Evolutionary conservation across 345 rosid genomes (phyloP).

Genomic region (Xanthoceras sorbifolium): DNA sequence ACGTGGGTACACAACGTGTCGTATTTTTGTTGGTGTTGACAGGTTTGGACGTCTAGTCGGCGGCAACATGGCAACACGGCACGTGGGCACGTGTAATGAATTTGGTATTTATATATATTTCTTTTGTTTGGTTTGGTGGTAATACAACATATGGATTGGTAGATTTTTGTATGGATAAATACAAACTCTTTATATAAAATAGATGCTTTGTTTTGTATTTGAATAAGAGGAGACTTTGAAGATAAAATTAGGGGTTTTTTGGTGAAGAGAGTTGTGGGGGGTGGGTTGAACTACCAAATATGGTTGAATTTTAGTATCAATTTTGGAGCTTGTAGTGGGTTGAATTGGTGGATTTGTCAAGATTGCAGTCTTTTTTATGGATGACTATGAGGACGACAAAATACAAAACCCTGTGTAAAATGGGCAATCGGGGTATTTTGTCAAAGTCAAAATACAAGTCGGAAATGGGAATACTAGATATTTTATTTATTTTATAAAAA

Average conservation of each 20-base stretch:
- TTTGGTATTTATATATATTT: neutral
- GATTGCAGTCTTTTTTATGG: constrained; percentile 6
- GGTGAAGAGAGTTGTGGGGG: neutral
- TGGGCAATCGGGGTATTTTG: neutral
- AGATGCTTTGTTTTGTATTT: constrained; percentile 22
- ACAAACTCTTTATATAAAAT: neutral
- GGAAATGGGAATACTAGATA: constrained; percentile 3
- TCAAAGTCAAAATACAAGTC: neutral
- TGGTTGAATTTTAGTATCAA: constrained; percentile 26
- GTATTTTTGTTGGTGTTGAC: constrained; percentile 18
- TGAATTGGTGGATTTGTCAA: neutral
- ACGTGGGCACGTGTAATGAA: neutral
- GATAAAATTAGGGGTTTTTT: neutral
- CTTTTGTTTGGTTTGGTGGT: neutral
- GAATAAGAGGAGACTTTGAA: constrained; percentile 23
- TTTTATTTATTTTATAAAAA: neutral
- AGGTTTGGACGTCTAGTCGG: constrained; percentile 6
- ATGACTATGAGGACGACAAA: neutral
- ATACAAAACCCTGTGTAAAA: neutral
- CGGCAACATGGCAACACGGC: constrained; percentile 16
- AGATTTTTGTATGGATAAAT: constrained; percentile 23
- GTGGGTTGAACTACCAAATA: constrained; percentile 29
- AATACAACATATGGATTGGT: too few species aligned
- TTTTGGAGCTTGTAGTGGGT: neutral
- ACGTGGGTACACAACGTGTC: constrained; percentile 34